Conservation (phyloP, 1,284 basidiomycete genomes). For the Sparassis latifolia region DNA sequence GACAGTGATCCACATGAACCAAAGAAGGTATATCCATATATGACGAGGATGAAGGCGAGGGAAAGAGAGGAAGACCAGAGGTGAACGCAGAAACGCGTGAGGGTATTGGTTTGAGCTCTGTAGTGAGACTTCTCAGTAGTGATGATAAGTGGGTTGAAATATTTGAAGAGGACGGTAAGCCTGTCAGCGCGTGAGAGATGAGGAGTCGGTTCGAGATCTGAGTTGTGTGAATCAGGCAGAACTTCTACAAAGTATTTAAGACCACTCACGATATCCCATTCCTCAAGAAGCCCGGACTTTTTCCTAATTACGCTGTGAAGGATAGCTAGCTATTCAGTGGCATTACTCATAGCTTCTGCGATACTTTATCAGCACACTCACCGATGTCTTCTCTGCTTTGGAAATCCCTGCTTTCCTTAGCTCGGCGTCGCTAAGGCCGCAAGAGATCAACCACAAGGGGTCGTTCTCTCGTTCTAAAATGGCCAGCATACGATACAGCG, state of each 20-base stretch:
- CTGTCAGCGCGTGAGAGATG: constrained; percentile 36
- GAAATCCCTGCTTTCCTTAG: constrained; percentile 38
- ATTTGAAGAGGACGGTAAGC: constrained; percentile 32
- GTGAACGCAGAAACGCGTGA: constrained; percentile 33
- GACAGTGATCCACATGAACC: constrained; percentile 45
- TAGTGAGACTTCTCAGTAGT: constrained; percentile 27
- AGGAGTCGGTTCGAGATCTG: constrained; percentile 54
- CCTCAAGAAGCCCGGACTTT: constrained; percentile 39
- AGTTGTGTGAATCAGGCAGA: not conserved
- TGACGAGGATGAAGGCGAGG: constrained; percentile 17
- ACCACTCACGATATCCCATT: constrained; percentile 31
- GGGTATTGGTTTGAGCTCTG: constrained; percentile 33
- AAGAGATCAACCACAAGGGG: constrained; percentile 34
- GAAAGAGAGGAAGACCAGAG: constrained; percentile 36
- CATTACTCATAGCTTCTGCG: not conserved
- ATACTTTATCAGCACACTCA: constrained; percentile 17
- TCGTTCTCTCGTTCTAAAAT: constrained; percentile 34
- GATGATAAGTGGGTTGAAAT: constrained; percentile 26
- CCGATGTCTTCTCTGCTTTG: constrained; percentile 43
- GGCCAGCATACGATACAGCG: constrained; percentile 39
- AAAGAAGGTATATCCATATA: constrained; percentile 31
- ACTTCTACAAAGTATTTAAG: constrained; percentile 6
- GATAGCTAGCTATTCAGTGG: constrained; percentile 8
- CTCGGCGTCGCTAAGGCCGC: constrained; percentile 26
- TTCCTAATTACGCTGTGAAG: constrained; percentile 40